phyloP scores from a whole-genome alignment of 2,329 filamentous ascomycete genomes.

The Fusarium caatingaense region DNA sequence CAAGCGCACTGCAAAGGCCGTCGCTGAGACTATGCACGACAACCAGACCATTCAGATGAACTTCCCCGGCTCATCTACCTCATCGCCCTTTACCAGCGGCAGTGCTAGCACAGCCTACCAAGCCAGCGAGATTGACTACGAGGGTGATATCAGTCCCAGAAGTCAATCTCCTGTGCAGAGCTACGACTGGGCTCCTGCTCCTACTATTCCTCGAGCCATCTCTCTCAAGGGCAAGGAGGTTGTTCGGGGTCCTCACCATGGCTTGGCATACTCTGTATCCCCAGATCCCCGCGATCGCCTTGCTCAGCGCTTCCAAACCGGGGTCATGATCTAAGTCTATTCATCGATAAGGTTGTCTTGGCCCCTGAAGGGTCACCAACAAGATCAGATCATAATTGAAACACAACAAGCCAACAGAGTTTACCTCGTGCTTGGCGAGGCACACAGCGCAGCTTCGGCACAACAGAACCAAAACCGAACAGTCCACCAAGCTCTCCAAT shows the following conservation, averaged over 20 bases:
- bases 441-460: slow-evolving; percentile 4
- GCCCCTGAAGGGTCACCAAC: slow-evolving; percentile 54
- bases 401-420: not conserved
- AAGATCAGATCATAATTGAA: slow-evolving; percentile 52
- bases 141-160: slow-evolving; percentile 35
- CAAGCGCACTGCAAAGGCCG: slow-evolving; percentile 61
- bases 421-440: not conserved
- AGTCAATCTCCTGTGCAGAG: slow-evolving; percentile 33
- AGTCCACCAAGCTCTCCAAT: slow-evolving; percentile 24
- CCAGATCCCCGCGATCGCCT: slow-evolving; percentile 53
- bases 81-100: slow-evolving; percentile 61
- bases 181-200: slow-evolving; percentile 25
- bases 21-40: slow-evolving; percentile 49
- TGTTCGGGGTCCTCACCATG: slow-evolving; percentile 49
- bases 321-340: slow-evolving; percentile 35
- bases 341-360: slow-evolving; percentile 27
- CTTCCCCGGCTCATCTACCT: slow-evolving; percentile 50
- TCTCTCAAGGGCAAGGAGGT: slow-evolving; percentile 59
- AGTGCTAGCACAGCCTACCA: slow-evolving; percentile 62
- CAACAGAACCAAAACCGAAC: slow-evolving; percentile 1
- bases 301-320: slow-evolving; percentile 23
- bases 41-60: slow-evolving; percentile 52
- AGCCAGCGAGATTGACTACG: slow-evolving; percentile 49
- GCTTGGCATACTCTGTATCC: slow-evolving; percentile 51
- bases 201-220: slow-evolving; percentile 35